Percentiles rank a stretch among this genome's conserved stretches.
Conservation (phyloP, 495 filamentous ascomycete species). For the Aspergillus ostianus region DNA sequence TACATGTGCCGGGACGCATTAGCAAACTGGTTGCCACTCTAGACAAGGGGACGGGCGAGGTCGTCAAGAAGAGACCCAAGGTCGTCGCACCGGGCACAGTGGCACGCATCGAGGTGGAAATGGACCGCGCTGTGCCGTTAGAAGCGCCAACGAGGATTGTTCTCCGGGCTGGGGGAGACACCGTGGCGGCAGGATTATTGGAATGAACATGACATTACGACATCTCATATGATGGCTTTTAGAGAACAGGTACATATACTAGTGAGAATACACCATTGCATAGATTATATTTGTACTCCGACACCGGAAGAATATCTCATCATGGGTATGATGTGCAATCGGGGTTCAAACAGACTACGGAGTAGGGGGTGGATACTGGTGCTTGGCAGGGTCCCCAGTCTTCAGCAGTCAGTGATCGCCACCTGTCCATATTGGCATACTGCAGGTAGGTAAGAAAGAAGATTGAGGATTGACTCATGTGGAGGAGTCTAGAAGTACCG, state of each 20-base stretch:
- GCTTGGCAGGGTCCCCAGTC: background rate
- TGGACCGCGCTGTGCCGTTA: conserved; percentile 73
- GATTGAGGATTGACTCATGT: background rate
- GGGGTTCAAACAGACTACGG: background rate
- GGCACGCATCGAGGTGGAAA: conserved; percentile 66
- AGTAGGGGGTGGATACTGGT: background rate
- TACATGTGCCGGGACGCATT: conserved; percentile 77
- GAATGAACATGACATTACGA: conserved; percentile 45
- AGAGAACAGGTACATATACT: background rate
- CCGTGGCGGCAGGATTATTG: conserved; percentile 81
- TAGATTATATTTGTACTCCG: too few relatives aligned
- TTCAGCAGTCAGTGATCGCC: background rate
- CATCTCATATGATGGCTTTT: background rate
- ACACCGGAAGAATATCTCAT: too few relatives aligned
- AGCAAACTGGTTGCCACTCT: conserved; percentile 64
- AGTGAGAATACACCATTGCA: background rate
- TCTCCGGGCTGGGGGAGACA: conserved; percentile 74
- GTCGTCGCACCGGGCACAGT: conserved; percentile 71
- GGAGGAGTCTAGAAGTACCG: background rate
- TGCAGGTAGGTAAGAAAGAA: too few relatives aligned
- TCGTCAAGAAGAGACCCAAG: conserved; percentile 79
- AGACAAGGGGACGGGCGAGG: conserved; percentile 67
- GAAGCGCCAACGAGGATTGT: conserved; percentile 77
- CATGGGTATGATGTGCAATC: too few relatives aligned
- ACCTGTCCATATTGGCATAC: background rate